A percentile compares a stretch with the other conserved stretches of the same genome.
phyloP scores from a whole-genome alignment of 129 eudicot species.

The Silybum marianum region DNA sequence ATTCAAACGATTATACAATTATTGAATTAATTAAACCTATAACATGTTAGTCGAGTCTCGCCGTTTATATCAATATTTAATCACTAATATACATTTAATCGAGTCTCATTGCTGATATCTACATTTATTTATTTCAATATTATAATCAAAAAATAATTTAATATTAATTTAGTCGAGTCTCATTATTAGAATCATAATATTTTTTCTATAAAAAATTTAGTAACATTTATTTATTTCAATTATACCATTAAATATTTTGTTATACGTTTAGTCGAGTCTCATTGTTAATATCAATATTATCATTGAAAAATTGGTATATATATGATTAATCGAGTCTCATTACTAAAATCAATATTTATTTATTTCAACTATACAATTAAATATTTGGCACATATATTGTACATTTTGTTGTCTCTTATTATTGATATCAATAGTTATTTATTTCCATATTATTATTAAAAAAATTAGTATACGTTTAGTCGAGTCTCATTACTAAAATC shows the following conservation, averaged over 20 bases:
- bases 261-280: background rate
- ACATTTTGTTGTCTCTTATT: background rate
- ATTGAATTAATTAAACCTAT: too few species aligned
- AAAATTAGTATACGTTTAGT: too few species aligned
- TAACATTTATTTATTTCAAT: background rate
- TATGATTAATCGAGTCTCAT: background rate
- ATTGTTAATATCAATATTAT: background rate
- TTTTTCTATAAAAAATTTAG: too few species aligned
- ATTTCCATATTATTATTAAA: background rate
- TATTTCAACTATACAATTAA: background rate
- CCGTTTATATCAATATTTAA: background rate
- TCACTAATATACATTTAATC: too few species aligned
- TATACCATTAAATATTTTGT: background rate
- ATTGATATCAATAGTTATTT: background rate
- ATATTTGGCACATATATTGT: background rate
- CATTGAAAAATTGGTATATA: too few species aligned
- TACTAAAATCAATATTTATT: background rate
- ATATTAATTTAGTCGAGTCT: background rate
- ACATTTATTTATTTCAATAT: too few species aligned
- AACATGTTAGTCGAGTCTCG: background rate
- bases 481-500: background rate
- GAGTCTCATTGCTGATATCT: background rate
- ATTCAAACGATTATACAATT: too few species aligned
- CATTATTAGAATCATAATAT: background rate
- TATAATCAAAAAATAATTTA: background rate